Base-by-base conservation (phyloP, 176 grass and related monocot species). In the Pontederia crassipes region DNA sequence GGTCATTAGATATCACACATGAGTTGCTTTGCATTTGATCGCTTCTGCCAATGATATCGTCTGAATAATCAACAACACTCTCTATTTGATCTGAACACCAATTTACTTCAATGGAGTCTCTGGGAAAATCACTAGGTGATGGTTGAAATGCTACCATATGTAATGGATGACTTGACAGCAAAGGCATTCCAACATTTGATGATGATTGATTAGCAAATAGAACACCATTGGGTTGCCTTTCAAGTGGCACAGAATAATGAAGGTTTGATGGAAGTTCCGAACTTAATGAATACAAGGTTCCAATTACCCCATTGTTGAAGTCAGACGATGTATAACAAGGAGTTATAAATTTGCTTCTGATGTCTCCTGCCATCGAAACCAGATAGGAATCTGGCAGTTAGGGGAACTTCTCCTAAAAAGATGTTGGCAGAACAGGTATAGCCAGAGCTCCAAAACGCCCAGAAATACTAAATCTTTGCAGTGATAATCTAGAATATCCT, bases 41-140 rank as follows among this genome's bases (percentile, higher is more conserved):
- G 54, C 57, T 29, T 28, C 46, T 49, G 61, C 68, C 57, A 78
- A 47, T 17, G 4, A 74, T 45, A 64, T 73, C 68, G 65, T 84
- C 70, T 71, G 71, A 66, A 61, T 74, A 64, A 61, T 67, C 75
- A 71, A 78, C 58, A 15, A 78, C 77, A 74, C 73, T 50, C 70
- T 74, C 52, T 48, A 65, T 54, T 52, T 75, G 65, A 74, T 77
- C 69, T 61, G 84, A 52, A 49, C 75, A 78, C 78, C 76, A 84
- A 26, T 15, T 62, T 45, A 56, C 55, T 26, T 80, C 82, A 79
- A 46, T 45, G 28, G 67, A 32, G 3, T 64, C 78, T 46, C 49
- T 63, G 48, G 72, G 48, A 70, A 65, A 69, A 48, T 29, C 28
- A 67, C 58, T 54, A 49, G 18, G 48, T 40, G 62, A 57, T 60